These are phyloP conservation scores for Cymodocea nodosa DNA, from an alignment of 116 monocot species.

Conservation along the genomic window DNA sequence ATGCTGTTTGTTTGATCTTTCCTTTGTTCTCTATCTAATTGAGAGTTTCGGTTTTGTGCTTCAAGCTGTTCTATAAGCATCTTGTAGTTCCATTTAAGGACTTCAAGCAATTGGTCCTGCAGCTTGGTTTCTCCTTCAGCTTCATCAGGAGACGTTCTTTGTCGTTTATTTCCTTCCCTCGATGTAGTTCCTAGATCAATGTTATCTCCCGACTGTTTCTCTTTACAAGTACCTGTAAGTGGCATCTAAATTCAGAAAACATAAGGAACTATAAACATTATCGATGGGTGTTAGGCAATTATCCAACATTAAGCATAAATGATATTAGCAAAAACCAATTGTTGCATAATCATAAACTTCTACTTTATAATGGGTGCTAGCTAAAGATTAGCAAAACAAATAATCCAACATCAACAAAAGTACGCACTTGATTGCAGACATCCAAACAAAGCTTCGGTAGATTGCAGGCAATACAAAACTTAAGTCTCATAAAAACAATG, in stretches of 20 bases:
- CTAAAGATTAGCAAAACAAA: too few relatives aligned
- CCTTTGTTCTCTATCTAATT: slow-evolving; percentile 81
- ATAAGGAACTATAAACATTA: background rate
- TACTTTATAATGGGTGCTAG: too few relatives aligned
- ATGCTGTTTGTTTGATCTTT: slow-evolving; percentile 46
- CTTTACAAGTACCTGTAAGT: slow-evolving; percentile 26
- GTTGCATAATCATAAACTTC: too few relatives aligned
- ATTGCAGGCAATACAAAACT: too few relatives aligned
- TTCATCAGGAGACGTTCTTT: slow-evolving; percentile 21
- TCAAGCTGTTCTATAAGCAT: slow-evolving; percentile 70
- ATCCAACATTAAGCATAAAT: too few relatives aligned
- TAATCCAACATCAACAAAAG: too few relatives aligned
- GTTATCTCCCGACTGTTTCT: slow-evolving; percentile 30
- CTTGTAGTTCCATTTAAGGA: slow-evolving; percentile 58
- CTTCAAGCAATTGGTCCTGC: slow-evolving; percentile 43
- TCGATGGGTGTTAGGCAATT: too few relatives aligned
- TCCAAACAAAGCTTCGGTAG: too few relatives aligned
- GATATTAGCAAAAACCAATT: too few relatives aligned
- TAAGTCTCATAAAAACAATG: too few relatives aligned
- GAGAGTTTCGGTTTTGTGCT: slow-evolving; percentile 65
- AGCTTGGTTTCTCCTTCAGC: slow-evolving; percentile 14
- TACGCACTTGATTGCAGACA: too few relatives aligned
- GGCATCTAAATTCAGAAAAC: background rate
- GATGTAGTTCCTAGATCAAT: slow-evolving; percentile 23
- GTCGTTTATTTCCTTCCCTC: slow-evolving; percentile 32